Evolutionary conservation across 106 monocot genomes (phyloP).

Genomic region (Dendrobium nobile): DNA sequence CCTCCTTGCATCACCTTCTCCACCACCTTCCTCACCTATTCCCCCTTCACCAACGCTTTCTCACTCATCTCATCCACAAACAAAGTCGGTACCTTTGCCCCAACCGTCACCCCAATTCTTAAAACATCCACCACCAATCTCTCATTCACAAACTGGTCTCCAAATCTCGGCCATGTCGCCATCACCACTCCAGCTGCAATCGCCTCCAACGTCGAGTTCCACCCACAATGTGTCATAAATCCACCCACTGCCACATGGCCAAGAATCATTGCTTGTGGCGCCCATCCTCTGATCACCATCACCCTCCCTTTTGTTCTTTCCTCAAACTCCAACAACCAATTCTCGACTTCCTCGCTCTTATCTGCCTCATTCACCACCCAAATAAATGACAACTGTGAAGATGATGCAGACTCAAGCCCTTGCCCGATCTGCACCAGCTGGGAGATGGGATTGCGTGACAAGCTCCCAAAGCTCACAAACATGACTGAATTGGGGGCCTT

Average conservation of each 20-base stretch:
- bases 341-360: not conserved
- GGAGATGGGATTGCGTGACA: not conserved
- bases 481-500: not conserved
- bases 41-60: constrained; percentile 6
- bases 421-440: not conserved
- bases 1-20: constrained; percentile 15
- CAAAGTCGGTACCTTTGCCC: not conserved
- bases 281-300: not conserved
- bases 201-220: too few species aligned
- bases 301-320: not conserved
- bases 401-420: not conserved
- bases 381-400: not conserved
- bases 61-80: not conserved
- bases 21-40: constrained; percentile 13
- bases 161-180: too few species aligned
- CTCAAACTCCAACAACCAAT: not conserved
- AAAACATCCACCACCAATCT: not conserved
- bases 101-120: not conserved
- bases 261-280: constrained; percentile 13
- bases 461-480: not conserved
- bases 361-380: not conserved
- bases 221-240: too few species aligned
- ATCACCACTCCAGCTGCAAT: too few species aligned
- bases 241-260: constrained; percentile 4
- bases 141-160: too few species aligned